Evolutionary conservation across 805 yeast species (phyloP).

Genomic region (Lachancea nothofagi): DNA sequence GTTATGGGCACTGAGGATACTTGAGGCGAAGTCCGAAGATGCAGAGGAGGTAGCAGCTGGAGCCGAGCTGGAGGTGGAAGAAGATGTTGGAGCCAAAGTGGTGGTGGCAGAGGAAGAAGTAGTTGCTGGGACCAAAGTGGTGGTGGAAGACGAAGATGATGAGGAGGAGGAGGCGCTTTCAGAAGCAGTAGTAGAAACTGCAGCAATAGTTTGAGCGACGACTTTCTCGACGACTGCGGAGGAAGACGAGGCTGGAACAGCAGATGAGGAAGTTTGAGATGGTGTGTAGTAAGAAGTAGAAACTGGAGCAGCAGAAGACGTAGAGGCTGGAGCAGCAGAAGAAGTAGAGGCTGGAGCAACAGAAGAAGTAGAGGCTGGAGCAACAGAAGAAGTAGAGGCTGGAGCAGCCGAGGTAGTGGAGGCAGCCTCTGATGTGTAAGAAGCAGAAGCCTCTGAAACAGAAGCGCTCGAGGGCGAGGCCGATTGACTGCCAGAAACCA

Average conservation of each 20-base stretch:
- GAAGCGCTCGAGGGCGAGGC: too few species aligned
- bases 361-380: constrained; percentile 1
- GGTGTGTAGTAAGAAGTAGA: constrained; percentile 1
- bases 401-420: constrained; percentile 3
- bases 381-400: neutral
- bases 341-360: neutral
- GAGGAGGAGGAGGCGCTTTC: constrained; percentile 9
- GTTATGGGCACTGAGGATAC: constrained; percentile 59
- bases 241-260: constrained; percentile 7
- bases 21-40: constrained; percentile 24
- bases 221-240: constrained; percentile 3
- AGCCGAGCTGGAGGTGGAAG: constrained; percentile 1
- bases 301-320: constrained; percentile 1
- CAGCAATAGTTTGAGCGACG: constrained; percentile 4
- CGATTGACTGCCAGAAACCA: neutral
- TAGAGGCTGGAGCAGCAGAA: neutral
- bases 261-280: constrained; percentile 1
- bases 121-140: neutral
- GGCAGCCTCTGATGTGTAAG: neutral
- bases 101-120: constrained; percentile 4
- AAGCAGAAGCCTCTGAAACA: constrained; percentile 6
- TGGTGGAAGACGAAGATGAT: neutral
- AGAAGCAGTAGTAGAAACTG: constrained; percentile 7
- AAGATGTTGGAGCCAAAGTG: constrained; percentile 9
- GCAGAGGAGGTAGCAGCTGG: constrained; percentile 16